Evolutionary conservation across 1,139 yeast species (phyloP), one percentile per base, ranked within the genome.

Genomic region (Lodderomyces margitis): DNA sequence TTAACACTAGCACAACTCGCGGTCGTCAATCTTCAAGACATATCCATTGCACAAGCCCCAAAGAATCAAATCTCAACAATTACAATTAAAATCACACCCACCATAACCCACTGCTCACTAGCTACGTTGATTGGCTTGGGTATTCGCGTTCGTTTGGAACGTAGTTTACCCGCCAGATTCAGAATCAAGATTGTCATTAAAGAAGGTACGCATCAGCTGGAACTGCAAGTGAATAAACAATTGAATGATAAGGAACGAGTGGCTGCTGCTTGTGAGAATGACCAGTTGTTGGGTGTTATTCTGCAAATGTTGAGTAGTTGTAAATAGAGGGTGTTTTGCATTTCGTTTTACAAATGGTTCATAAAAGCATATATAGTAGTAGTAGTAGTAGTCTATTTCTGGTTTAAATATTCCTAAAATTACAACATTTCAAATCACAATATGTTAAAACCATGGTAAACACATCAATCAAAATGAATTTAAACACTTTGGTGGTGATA

Each of bases 221-320:
- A 94, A 58, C 80, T 78, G 50, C 98, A 92, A 57, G 98, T 94
- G 23, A 94, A 94, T 62, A 91, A 92, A 58, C 99, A 94, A 64
- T 75, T 94, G 48, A 92, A 92, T 58, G 99, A 94, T 59, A 94
- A 94, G 65, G 99, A 94, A 62, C 73, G 99, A 49, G 98, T 92
- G 0, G 96, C 97, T 21, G 98, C 98, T 14, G 99, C 99, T 0
- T 91, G 98, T 64, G 98, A 94, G 57, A 94, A 94, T 54, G 96
- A 87, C 46, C 98, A 94, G 65, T 70, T 94, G 36, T 68, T 91
- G 44, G 77, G 81, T 24, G 98, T 94, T 14, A 86, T 94, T 37
- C 85, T 89, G 54, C 91, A 87, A 52, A 94, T 94, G 99, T 73
- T 94, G 49, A 75, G 87, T 36, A 83, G 92, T 8, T 92, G 98